Base-by-base conservation (phyloP, 2,329 filamentous ascomycete species). In the Aspergillus versicolor region DNA sequence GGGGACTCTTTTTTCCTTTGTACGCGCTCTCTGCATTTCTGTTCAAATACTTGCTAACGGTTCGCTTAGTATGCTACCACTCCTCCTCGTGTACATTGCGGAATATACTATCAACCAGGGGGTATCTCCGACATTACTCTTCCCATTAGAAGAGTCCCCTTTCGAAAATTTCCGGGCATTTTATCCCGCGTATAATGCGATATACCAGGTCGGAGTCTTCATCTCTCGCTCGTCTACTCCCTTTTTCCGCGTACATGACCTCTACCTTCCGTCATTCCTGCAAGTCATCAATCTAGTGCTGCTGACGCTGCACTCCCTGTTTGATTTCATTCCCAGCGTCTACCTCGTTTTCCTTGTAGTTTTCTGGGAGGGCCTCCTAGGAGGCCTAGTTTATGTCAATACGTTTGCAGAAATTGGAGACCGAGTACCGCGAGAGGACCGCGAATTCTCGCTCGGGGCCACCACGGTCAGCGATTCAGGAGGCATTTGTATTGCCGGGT, bases 61-160 rank as follows among this genome's bases (percentile, higher is more conserved):
- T 11, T 42, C 37, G 32, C 55, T 3, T 61, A 84, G 82, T 73
- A 97, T 99, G 92, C 81, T 96, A 3, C 94, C 94, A 0, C 82
- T 99, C 13, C 81, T 97, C 34, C 78, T 97, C 15, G 94, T 99
- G 30, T 99, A 97, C 72, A 84, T 97, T 37, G 91, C 92, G 56
- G 94, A 99, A 78, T 99, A 99, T 73, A 95, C 90, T 54, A 97
- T 97, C 75, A 97, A 97, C 77, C 92, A 96, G 77, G 93, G 92
- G 37, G 91, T 97, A 0, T 82, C 91, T 0, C 93, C 94, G 1
- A 96, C 92, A 0, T 80, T 97, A 0, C 83, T 99, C 4, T 99
- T 96, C 70, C 91, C 92, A 0, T 80, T 97, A 1, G 70, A 81
- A 1, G 75, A 83, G 11, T 88, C 90, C 1, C 94, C 94, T 0